Conservation (phyloP, 441 rosid genomes). For the Populus hybrid region DNA sequence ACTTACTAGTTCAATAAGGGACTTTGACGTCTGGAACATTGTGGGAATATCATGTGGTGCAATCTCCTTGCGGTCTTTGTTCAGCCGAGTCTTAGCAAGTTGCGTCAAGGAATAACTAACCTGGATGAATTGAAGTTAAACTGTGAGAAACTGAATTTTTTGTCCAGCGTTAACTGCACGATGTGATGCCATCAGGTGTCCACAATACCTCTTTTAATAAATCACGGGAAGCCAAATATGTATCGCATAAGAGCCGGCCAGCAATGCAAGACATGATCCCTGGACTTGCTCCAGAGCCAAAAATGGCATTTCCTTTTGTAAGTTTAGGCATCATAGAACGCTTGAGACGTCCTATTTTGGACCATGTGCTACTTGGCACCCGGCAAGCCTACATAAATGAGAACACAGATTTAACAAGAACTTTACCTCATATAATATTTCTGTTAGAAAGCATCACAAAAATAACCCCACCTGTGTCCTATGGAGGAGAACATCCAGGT, state of each 20-base stretch:
- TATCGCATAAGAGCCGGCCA: constrained; percentile 93
- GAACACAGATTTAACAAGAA: background rate
- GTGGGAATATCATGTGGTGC: constrained; percentile 68
- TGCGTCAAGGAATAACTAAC: constrained; percentile 96
- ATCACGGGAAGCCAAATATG: constrained; percentile 84
- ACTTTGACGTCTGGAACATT: constrained; percentile 80
- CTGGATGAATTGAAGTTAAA: constrained; percentile 48
- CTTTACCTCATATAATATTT: background rate
- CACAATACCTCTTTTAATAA: constrained; percentile 74
- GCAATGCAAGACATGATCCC: constrained; percentile 95
- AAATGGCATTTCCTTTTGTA: constrained; percentile 63
- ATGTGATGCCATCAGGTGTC: constrained; percentile 9
- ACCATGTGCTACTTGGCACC: constrained; percentile 92
- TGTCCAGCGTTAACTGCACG: constrained; percentile 1
- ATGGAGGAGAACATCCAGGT: constrained; percentile 90
- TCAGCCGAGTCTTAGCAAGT: constrained; percentile 84
- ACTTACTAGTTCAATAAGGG: constrained; percentile 87
- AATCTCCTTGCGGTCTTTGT: constrained; percentile 86
- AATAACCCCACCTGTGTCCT: constrained; percentile 69
- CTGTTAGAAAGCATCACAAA: constrained; percentile 16
- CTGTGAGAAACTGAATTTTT: constrained; percentile 30
- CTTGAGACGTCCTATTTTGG: constrained; percentile 95
- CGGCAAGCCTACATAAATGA: constrained; percentile 63
- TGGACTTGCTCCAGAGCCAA: constrained; percentile 91
- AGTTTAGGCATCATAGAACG: constrained; percentile 93